Evolutionary conservation across 441 rosid species (phyloP).

Genomic region (Manihot esculenta): DNA sequence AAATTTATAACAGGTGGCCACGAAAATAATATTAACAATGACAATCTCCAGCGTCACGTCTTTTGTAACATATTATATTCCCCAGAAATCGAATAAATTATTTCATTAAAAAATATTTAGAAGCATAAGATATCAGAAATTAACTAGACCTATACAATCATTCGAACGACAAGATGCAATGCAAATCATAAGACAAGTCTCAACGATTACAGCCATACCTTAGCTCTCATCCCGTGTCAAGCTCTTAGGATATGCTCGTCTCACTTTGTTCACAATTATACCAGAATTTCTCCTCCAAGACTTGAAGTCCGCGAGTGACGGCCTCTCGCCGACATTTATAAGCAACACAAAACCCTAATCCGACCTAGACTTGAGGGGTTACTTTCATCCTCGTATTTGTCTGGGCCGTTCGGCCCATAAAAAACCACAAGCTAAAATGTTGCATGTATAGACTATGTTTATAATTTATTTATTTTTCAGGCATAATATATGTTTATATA

Average conservation of each 20-base stretch:
- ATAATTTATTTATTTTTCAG: no score
- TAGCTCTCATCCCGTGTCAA: conserved; percentile 27
- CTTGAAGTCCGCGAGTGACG: not conserved
- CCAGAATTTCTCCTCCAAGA: not conserved
- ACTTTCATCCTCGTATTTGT: not conserved
- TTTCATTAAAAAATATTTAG: no score
- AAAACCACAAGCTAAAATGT: no score
- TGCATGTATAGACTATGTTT: no score
- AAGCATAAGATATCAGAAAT: no score
- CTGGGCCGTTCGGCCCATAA: not conserved
- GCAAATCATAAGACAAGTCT: not conserved
- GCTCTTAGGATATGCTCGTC: not conserved
- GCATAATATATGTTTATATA: no score
- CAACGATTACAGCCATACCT: not conserved
- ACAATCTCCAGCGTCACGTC: no score
- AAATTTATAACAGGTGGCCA: no score
- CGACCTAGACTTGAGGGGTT: not conserved
- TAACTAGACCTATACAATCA: not conserved
- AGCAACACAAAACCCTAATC: conserved; percentile 17
- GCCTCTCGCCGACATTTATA: conserved; percentile 2
- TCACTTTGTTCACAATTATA: not conserved
- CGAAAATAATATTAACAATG: no score
- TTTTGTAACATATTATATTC: no score
- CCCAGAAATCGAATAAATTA: no score
- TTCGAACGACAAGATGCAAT: not conserved